Base-by-base conservation (phyloP, 495 filamentous ascomycete genomes). In the Terfezia claveryi region DNA sequence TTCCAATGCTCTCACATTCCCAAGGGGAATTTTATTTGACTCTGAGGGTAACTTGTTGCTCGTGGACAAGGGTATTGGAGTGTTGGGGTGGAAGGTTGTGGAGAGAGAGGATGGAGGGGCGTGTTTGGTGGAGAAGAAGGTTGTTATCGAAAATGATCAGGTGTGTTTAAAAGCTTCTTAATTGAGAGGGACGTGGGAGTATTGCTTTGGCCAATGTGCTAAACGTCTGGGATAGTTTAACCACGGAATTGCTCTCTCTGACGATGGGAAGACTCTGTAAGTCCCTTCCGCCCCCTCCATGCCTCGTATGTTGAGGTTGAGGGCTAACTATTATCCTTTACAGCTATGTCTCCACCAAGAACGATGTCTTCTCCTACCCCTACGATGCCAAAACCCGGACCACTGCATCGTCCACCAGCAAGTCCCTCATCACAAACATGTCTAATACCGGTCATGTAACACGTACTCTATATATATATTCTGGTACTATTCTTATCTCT, bases 161-260 rank as follows among this genome's bases (percentile, higher is more conserved):
- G 27, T 32, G 27, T 4, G 27, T 32, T 7, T 7, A 32, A 0
- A 32, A 32, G 27, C 4, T 32, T 32, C 7, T 32, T 2, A 32
- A 32, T 32, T 2, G 4, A 4, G 7, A 32, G 7, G 7, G 27
- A 32, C 4, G 7, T 32, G 27, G 7, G 27, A 0, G 3, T n/a
- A 6, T 49, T 20, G 8, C 14, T 5, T 20, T n/a, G 20, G 44
- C 4, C 44, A 49, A 49, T 2, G 14, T 2, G 14, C 44, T 14
- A 49, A 20, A 49, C 0, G 8, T n/a, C 8, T 14, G 44, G 20
- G 14, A n/a, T 51, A 46, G 41, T 66, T 82, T 10, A 80, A 80
- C 59, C 82, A 87, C 61, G 82, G 83, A 14, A 71, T 87, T 36
- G 74, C 76, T 37, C 60, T 86, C 27, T 80, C 77, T 2, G 52